Conservation (phyloP, 2,329 filamentous ascomycete species). For the Meredithiella fracta region DNA sequence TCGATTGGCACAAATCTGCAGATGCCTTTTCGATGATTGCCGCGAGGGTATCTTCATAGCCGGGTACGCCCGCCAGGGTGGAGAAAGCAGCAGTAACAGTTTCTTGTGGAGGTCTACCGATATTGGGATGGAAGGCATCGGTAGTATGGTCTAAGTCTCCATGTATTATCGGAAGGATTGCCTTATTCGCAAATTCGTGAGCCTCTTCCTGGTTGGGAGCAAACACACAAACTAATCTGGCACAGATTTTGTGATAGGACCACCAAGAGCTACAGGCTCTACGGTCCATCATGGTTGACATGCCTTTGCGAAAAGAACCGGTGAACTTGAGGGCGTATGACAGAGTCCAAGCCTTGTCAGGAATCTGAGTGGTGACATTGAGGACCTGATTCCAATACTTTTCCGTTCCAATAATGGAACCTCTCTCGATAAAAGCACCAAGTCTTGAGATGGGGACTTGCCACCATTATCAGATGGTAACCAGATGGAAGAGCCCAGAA, state of each 20-base stretch:
- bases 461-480: conserved; percentile 25
- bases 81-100: conserved; percentile 10
- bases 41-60: conserved; percentile 9
- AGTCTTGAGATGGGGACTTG: conserved; percentile 41
- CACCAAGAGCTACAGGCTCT: conserved; percentile 55
- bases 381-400: conserved; percentile 59
- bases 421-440: conserved; percentile 58
- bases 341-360: conserved; percentile 26
- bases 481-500: conserved; percentile 57
- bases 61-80: neutral
- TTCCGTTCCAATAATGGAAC: conserved; percentile 60
- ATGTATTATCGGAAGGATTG: conserved; percentile 37
- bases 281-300: conserved; percentile 61
- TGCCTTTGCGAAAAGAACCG: conserved; percentile 50
- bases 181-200: conserved; percentile 29
- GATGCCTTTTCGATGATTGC: conserved; percentile 23
- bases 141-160: conserved; percentile 34
- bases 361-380: conserved; percentile 44
- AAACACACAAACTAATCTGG: conserved; percentile 33
- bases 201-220: conserved; percentile 26
- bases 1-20: conserved; percentile 42
- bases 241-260: conserved; percentile 51
- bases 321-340: conserved; percentile 46
- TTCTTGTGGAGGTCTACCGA: conserved; percentile 10
- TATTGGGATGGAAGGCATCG: conserved; percentile 23